Conservation (phyloP, 768 basidiomycete species). For the Mrakia frigida region DNA sequence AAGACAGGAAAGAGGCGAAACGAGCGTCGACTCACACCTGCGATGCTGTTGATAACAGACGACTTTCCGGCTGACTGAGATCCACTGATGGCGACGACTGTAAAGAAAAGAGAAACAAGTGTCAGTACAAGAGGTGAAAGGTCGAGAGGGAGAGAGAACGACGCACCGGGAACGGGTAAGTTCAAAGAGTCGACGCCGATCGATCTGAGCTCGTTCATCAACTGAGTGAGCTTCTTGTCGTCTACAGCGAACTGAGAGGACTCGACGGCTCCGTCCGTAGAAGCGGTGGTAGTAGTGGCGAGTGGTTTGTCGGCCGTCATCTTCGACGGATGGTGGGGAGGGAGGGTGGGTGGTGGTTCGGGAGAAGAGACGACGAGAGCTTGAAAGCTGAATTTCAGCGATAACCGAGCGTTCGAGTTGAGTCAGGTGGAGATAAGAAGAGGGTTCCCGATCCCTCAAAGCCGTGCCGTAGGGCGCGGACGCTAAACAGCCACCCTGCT, state of each 20-base stretch:
- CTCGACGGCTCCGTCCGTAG: background rate
- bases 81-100: background rate
- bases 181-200: background rate
- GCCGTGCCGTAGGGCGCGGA: no score
- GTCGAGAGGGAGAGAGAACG: background rate
- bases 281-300: background rate
- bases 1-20: background rate
- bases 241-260: background rate
- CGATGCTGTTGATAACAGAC: background rate
- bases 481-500: no score
- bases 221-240: background rate
- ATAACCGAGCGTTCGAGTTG: no score
- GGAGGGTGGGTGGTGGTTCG: background rate
- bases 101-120: background rate
- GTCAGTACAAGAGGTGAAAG: background rate
- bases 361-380: no score
- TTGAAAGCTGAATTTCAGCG: no score
- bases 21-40: background rate
- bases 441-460: no score
- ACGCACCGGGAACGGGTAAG: background rate
- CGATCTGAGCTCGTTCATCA: background rate
- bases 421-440: no score
- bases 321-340: background rate
- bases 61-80: background rate
- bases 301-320: background rate